Evolutionary conservation across 306 rosid species (phyloP).

Genomic region (Dryas drummondii): DNA sequence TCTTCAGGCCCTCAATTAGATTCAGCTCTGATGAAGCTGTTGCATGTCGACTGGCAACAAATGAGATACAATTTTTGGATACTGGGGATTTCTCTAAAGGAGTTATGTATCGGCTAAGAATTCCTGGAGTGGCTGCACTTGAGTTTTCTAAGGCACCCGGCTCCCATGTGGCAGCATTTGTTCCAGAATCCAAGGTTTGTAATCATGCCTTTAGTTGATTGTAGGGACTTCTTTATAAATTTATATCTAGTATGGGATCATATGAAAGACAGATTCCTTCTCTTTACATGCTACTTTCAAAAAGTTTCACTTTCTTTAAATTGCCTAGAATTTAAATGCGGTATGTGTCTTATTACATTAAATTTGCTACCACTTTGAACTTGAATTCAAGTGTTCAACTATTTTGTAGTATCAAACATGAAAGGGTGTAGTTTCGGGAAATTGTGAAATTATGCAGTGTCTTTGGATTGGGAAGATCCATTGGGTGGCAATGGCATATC

Average conservation of each 20-base stretch:
- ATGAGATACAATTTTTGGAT: constrained; percentile 86
- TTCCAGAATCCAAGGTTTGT: constrained; percentile 86
- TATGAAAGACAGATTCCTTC: background rate
- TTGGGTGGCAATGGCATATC: background rate
- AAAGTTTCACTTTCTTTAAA: too few species aligned
- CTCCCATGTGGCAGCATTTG: constrained; percentile 81
- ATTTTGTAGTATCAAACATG: background rate
- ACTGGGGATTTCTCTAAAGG: constrained; percentile 70
- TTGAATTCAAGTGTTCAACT: background rate
- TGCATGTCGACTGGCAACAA: constrained; percentile 77
- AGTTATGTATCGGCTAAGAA: constrained; percentile 52
- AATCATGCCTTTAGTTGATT: constrained; percentile 5
- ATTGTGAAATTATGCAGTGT: constrained; percentile 10
- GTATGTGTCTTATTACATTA: too few species aligned
- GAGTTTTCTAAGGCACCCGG: constrained; percentile 84
- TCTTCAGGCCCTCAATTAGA: constrained; percentile 73
- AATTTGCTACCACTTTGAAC: background rate
- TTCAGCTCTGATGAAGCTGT: constrained; percentile 79
- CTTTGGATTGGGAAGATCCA: background rate
- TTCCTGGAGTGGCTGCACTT: constrained; percentile 70
- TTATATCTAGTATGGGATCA: background rate
- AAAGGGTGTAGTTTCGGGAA: background rate
- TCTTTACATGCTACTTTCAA: background rate
- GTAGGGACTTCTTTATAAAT: constrained; percentile 3
- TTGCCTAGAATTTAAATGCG: too few species aligned